A percentile compares a stretch with the other conserved stretches of the same genome.
These are phyloP conservation scores for Naganishia vishniacii DNA, from an alignment of 768 basidiomycete genomes.

Conservation along the genomic window DNA sequence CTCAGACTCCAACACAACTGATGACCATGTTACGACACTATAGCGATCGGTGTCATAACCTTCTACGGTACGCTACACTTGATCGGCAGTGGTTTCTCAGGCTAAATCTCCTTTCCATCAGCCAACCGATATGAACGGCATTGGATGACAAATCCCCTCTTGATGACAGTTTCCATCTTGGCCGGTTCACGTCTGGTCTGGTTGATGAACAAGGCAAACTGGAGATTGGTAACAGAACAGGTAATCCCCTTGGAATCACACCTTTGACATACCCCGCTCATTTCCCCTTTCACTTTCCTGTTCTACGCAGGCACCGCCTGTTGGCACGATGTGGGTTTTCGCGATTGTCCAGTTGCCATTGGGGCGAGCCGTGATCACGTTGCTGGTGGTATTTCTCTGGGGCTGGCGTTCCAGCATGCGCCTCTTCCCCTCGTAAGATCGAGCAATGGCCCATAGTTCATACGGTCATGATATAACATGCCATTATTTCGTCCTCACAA, in stretches of 20 bases:
- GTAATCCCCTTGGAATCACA: conserved; percentile 27
- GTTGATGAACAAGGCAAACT: conserved; percentile 45
- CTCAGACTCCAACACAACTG: too few relatives aligned
- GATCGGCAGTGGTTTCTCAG: too few relatives aligned
- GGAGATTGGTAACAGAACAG: conserved; percentile 38
- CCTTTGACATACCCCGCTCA: background rate
- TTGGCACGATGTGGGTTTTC: conserved; percentile 46
- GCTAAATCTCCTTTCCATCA: conserved; percentile 24
- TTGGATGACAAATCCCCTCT: conserved; percentile 32
- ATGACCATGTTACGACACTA: too few relatives aligned
- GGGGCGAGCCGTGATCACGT: conserved; percentile 34
- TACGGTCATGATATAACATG: background rate
- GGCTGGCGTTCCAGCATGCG: conserved; percentile 28
- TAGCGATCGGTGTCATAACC: conserved; percentile 39
- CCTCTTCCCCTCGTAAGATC: conserved; percentile 13
- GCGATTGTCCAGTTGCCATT: conserved; percentile 45
- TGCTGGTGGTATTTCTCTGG: conserved; percentile 36
- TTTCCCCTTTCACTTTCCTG: background rate
- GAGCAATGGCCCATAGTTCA: background rate
- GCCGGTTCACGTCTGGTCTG: conserved; percentile 42
- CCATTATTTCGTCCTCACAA: conserved; percentile 33
- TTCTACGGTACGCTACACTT: conserved; percentile 37
- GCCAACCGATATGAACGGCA: conserved; percentile 39
- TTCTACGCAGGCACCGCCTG: conserved; percentile 39
- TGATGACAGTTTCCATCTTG: conserved; percentile 37